Percentiles rank a stretch among this genome's conserved stretches.
Evolutionary conservation across 2,329 filamentous ascomycete species (phyloP).

Genomic region (Neopestalotiopsis clavispora): DNA sequence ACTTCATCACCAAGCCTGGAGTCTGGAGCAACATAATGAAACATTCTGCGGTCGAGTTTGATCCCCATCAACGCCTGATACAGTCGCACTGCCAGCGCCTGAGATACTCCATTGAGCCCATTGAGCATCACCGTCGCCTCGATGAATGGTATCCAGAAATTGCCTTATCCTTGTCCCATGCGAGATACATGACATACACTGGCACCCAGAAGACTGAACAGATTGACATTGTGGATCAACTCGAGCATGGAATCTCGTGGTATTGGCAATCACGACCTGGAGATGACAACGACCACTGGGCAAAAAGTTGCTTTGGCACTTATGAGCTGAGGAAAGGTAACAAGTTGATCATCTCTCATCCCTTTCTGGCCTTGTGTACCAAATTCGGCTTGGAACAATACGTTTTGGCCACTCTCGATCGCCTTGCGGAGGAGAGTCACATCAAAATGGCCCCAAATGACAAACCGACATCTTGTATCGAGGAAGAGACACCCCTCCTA

Average conservation of each 20-base stretch:
- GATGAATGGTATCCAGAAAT: constrained; percentile 46
- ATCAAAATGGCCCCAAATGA: neutral
- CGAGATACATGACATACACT: constrained; percentile 32
- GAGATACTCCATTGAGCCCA: constrained; percentile 37
- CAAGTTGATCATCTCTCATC: constrained; percentile 32
- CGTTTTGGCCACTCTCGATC: constrained; percentile 28
- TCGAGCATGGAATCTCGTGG: constrained; percentile 35
- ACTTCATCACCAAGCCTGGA: constrained; percentile 30
- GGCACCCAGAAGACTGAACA: constrained; percentile 17
- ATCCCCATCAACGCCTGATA: constrained; percentile 37
- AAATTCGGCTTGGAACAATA: constrained; percentile 39
- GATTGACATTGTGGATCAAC: constrained; percentile 30
- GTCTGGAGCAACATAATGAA: constrained; percentile 26
- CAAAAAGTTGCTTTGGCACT: constrained; percentile 34
- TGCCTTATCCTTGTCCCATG: constrained; percentile 41
- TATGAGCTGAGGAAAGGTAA: constrained; percentile 37
- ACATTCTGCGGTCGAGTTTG: constrained; percentile 24
- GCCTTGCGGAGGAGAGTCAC: constrained; percentile 1
- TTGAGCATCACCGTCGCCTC: constrained; percentile 41
- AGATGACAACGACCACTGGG: constrained; percentile 39
- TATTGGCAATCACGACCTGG: constrained; percentile 32
- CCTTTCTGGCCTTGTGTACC: constrained; percentile 37
- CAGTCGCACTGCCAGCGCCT: constrained; percentile 39
- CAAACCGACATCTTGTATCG: neutral
- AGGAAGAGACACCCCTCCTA: constrained; percentile 34